A percentile compares a stretch with the other conserved stretches of the same genome.
Evolutionary conservation across 768 basidiomycete genomes (phyloP).

Genomic region (Mycena galericulata): DNA sequence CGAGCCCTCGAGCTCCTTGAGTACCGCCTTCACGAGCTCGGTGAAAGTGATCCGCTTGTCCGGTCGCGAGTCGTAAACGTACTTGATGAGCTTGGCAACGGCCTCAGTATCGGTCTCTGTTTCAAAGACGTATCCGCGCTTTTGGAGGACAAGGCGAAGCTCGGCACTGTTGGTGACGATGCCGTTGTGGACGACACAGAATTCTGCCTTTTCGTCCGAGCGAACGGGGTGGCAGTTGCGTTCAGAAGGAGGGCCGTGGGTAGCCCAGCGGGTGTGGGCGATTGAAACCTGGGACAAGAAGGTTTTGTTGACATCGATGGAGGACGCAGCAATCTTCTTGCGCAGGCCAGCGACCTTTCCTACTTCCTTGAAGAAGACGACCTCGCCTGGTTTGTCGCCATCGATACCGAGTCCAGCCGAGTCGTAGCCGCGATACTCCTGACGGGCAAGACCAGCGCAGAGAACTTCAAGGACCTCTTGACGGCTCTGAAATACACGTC

Average conservation of each 20-base stretch:
- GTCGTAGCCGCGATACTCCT: slow-evolving; percentile 99
- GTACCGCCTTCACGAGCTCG: slow-evolving; percentile 91
- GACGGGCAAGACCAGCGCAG: slow-evolving; percentile 89
- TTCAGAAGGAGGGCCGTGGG: slow-evolving; percentile 90
- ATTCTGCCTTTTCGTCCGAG: slow-evolving; percentile 84
- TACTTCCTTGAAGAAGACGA: slow-evolving; percentile 95
- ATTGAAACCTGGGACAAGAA: slow-evolving; percentile 93
- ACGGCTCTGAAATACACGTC: slow-evolving; percentile 69
- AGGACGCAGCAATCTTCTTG: slow-evolving; percentile 84
- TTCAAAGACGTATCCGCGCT: slow-evolving; percentile 94
- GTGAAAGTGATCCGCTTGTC: slow-evolving; percentile 91
- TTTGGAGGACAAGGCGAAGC: slow-evolving; percentile 92
- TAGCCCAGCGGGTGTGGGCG: slow-evolving; percentile 99
- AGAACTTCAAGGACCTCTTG: slow-evolving; percentile 93
- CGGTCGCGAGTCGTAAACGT: slow-evolving; percentile 93
- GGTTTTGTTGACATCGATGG: slow-evolving; percentile 79
- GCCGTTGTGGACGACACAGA: slow-evolving; percentile 97
- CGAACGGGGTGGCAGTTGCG: slow-evolving; percentile 96
- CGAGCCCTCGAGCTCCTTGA: slow-evolving; percentile 98
- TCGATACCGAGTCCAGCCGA: slow-evolving; percentile 93
- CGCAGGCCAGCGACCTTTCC: slow-evolving; percentile 96
- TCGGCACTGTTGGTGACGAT: slow-evolving; percentile 96
- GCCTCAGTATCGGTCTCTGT: slow-evolving; percentile 99
- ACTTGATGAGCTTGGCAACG: slow-evolving; percentile 95
- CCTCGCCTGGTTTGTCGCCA: slow-evolving; percentile 83